These are phyloP conservation scores for Nemania abortiva DNA, from an alignment of 2,329 filamentous ascomycete genomes.

Conservation along the genomic window DNA sequence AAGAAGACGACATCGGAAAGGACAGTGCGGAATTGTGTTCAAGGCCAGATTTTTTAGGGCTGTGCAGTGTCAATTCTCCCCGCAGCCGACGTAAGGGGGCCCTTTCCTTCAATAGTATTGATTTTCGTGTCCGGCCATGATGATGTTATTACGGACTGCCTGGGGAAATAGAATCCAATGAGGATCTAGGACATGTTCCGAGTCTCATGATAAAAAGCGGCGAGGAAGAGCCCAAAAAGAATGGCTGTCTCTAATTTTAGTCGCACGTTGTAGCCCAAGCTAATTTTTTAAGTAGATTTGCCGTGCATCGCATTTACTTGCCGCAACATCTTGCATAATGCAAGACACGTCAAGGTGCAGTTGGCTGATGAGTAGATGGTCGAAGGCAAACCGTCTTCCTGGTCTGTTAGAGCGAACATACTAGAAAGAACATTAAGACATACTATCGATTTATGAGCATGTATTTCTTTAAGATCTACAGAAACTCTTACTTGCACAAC, in stretches of 20 bases:
- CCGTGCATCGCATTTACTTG: constrained; percentile 16
- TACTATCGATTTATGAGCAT: too few species aligned
- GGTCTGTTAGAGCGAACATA: too few species aligned
- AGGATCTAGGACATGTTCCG: neutral
- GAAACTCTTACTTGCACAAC: too few species aligned
- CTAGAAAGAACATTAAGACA: too few species aligned
- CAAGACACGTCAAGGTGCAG: constrained; percentile 26
- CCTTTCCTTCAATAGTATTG: neutral
- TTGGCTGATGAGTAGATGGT: constrained; percentile 2
- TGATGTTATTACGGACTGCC: constrained; percentile 7
- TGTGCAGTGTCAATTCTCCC: neutral
- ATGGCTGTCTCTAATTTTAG: constrained; percentile 12
- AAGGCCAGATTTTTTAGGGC: neutral
- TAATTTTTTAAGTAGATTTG: constrained; percentile 6
- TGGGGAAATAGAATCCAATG: constrained; percentile 13
- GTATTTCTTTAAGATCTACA: too few species aligned
- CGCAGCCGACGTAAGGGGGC: neutral
- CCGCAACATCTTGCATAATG: constrained; percentile 25
- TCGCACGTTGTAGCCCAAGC: constrained; percentile 15
- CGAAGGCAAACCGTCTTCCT: neutral
- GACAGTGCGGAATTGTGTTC: constrained; percentile 8
- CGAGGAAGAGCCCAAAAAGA: neutral
- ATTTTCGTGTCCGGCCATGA: neutral
- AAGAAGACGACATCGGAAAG: neutral
- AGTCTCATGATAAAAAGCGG: constrained; percentile 14